Percentiles rank a stretch among this genome's conserved stretches.
These are phyloP conservation scores for Corchorus olitorius DNA, from an alignment of 345 rosid species.

Conservation along the genomic window DNA sequence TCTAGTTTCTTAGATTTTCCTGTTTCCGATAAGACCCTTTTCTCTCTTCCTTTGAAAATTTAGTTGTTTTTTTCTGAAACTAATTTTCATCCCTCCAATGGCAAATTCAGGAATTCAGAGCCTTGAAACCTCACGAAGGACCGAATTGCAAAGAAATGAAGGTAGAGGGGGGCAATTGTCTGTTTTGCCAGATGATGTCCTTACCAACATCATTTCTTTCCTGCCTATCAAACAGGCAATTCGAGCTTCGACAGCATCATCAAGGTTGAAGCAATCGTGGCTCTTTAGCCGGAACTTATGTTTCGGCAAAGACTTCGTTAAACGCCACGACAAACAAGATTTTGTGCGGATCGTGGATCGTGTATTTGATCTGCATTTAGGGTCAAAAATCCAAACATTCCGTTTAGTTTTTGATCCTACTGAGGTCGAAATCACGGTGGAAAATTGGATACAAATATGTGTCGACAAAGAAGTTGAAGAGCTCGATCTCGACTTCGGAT, in stretches of 20 bases:
- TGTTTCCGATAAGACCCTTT: neutral
- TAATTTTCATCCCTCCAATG: neutral
- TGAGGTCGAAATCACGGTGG: neutral
- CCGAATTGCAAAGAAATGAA: neutral
- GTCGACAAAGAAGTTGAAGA: constrained; percentile 30
- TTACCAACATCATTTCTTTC: constrained; percentile 8
- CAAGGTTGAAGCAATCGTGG: constrained; percentile 19
- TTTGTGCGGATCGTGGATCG: neutral
- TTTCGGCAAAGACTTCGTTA: constrained; percentile 15
- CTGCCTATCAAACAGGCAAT: constrained; percentile 10
- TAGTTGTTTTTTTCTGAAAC: neutral
- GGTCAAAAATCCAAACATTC: constrained; percentile 7
- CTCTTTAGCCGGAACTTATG: neutral
- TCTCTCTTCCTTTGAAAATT: too few relatives aligned
- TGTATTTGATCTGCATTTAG: neutral
- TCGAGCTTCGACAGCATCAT: neutral
- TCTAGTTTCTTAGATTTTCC: neutral
- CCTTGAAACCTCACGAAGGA: neutral
- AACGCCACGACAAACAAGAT: neutral
- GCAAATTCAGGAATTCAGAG: neutral
- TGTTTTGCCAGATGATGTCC: neutral
- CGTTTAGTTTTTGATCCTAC: constrained; percentile 14
- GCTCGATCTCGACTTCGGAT: constrained; percentile 29
- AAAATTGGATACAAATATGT: constrained; percentile 22
- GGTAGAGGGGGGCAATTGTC: neutral